These are phyloP conservation scores for Zygotorulaspora mrakii DNA, from an alignment of 1,139 yeast genomes.

Conservation along the genomic window DNA sequence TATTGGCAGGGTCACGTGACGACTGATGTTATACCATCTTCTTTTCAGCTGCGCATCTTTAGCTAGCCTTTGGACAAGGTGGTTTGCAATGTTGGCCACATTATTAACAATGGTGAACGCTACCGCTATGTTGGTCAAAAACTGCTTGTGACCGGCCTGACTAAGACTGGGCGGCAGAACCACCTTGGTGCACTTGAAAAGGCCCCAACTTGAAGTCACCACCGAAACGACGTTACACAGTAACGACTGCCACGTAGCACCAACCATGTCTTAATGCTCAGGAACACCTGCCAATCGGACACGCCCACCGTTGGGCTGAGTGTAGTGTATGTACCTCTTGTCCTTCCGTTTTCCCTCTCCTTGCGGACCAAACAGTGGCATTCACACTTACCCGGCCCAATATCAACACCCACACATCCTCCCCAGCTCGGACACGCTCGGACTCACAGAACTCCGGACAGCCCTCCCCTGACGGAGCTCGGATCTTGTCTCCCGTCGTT, in stretches of 20 bases:
- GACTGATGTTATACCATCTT: constrained; percentile 15
- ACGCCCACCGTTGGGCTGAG: neutral
- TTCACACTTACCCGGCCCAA: neutral
- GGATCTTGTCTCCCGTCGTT: neutral
- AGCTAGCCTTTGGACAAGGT: constrained; percentile 15
- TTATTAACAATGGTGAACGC: constrained; percentile 44
- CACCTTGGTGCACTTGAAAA: constrained; percentile 28
- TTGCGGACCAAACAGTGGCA: too few species aligned
- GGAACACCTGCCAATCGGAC: neutral
- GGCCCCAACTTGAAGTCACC: constrained; percentile 30
- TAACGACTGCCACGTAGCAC: constrained; percentile 15
- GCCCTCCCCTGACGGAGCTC: too few species aligned
- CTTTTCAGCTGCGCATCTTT: neutral
- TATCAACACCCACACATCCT: neutral
- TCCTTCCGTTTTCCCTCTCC: too few species aligned
- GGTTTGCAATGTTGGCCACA: constrained; percentile 22
- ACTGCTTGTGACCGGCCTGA: constrained; percentile 63
- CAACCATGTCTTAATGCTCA: neutral
- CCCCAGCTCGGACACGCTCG: neutral
- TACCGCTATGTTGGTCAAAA: constrained; percentile 60
- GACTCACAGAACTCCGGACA: too few species aligned
- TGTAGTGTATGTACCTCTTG: neutral
- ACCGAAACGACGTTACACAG: constrained; percentile 27
- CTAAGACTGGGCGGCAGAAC: constrained; percentile 48
- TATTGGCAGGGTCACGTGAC: constrained; percentile 39